phyloP scores from a whole-genome alignment of 805 yeast genomes.

The Soucietia sequanensis region DNA sequence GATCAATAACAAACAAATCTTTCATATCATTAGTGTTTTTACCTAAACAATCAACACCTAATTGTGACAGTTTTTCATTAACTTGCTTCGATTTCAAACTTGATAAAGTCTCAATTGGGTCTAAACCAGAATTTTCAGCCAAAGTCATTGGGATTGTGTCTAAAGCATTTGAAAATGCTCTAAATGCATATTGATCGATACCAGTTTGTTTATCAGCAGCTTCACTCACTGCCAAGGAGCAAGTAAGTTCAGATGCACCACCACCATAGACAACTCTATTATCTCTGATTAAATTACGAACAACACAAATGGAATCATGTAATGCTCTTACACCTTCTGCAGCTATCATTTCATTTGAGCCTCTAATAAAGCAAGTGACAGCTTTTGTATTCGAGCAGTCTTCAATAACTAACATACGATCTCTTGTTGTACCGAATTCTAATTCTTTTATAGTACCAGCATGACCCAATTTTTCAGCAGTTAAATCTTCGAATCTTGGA shows the following conservation, averaged over 20 bases:
- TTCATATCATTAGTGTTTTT: constrained; percentile 89
- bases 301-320: constrained; percentile 96
- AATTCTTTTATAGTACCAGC: constrained; percentile 86
- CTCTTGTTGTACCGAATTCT: constrained; percentile 95
- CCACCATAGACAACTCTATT: constrained; percentile 98
- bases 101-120: constrained; percentile 89
- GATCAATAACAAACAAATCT: constrained; percentile 91
- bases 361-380: constrained; percentile 90
- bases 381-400: constrained; percentile 84
- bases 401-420: constrained; percentile 93
- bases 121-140: constrained; percentile 95
- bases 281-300: constrained; percentile 89
- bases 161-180: constrained; percentile 88
- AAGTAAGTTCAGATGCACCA: constrained; percentile 95
- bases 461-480: constrained; percentile 76
- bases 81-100: constrained; percentile 82
- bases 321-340: constrained; percentile 96
- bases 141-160: constrained; percentile 91
- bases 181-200: constrained; percentile 96
- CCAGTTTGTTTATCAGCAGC: constrained; percentile 94
- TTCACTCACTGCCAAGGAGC: constrained; percentile 86
- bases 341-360: constrained; percentile 95
- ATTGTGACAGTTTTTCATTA: constrained; percentile 60
- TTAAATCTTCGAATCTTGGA: constrained; percentile 92
- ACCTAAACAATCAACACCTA: constrained; percentile 95